A percentile compares a stretch with the other conserved stretches of the same genome.
Evolutionary conservation across 2,329 filamentous ascomycete genomes (phyloP).

Genomic region (Tolypocladium sp.): DNA sequence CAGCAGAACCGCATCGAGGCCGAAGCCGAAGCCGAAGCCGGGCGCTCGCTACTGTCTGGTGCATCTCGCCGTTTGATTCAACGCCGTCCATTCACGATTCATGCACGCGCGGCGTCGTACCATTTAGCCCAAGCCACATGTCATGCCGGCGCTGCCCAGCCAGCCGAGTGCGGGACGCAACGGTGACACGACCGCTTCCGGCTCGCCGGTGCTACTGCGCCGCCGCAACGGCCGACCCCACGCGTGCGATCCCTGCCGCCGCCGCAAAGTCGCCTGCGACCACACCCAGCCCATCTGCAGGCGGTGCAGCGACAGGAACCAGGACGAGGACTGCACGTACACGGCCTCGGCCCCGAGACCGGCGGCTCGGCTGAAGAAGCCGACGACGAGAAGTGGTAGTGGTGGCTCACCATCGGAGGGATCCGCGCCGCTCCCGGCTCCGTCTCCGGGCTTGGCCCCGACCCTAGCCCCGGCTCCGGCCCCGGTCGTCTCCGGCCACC

Average conservation of each 20-base stretch:
- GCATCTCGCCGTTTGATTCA: neutral
- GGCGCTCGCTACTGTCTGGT: neutral
- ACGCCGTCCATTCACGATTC: neutral
- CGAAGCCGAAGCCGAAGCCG: neutral
- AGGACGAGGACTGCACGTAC: conserved; percentile 1
- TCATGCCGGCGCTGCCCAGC: neutral
- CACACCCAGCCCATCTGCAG: conserved; percentile 24
- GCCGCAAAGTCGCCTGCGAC: conserved; percentile 21
- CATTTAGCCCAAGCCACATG: neutral
- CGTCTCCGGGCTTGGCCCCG: neutral
- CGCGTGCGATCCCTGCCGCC: conserved; percentile 7
- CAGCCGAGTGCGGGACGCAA: neutral
- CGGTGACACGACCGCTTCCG: neutral
- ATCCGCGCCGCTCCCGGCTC: neutral
- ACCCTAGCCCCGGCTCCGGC: neutral
- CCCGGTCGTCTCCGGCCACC: conserved; percentile 3
- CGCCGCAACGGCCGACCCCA: neutral
- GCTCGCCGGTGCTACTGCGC: neutral
- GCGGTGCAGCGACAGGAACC: conserved; percentile 14
- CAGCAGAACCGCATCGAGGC: neutral
- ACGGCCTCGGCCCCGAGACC: neutral
- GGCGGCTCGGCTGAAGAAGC: neutral
- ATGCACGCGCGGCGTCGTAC: neutral
- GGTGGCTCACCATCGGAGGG: neutral
- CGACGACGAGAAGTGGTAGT: neutral